Base-by-base conservation (phyloP, 495 filamentous ascomycete species). In the Penicillium chermesinum region DNA sequence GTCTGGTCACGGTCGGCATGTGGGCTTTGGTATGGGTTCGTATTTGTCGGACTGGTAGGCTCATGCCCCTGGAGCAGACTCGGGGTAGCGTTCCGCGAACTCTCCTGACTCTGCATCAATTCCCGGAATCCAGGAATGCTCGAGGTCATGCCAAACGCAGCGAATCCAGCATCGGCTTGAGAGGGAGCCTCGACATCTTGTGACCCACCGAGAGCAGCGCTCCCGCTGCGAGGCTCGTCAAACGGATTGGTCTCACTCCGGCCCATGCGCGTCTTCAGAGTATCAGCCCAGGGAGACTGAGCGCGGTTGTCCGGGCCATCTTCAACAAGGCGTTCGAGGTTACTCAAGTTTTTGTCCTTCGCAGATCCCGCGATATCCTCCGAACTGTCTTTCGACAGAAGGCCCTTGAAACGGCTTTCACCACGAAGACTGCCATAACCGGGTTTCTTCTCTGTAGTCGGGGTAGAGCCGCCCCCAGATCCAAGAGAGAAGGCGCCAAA, bases 21-120 rank as follows among this genome's bases (percentile, higher is more conserved):
- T 7, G 93, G 94, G 64, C 91, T 97, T 53, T 87, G 86, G 59
- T 91, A 98, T n/a, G 93, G 94, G 64, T 98, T 98, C 1, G 93
- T 97, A 50, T 95, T 89, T 0, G 91, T 93, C 30, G 93, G 94
- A 59, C 94, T 97, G 50, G 87, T 78, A 6, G 84, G 84, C 52
- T 89, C 87, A 45, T 78, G 72, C 40, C 67, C 75, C 40, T 77
- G 76, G 44, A 73, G 67, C 34, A 76, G 69, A 42, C 72, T 76
- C 37, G 72, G 77, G 55, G 74, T 82, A 53, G 75, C 73, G 59
- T 84, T 79, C 30, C 77, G 71, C 10, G 75, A 78, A 39, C 71
- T 72, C 38, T 85, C 78, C 18, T 78, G 72, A 45, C 79, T 75
- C 49, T 76, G 77, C 61, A 80, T 73, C 54, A 79, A 65, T 38